Base-by-base conservation (phyloP, 768 basidiomycete species). In the Nidula microcarpa region DNA sequence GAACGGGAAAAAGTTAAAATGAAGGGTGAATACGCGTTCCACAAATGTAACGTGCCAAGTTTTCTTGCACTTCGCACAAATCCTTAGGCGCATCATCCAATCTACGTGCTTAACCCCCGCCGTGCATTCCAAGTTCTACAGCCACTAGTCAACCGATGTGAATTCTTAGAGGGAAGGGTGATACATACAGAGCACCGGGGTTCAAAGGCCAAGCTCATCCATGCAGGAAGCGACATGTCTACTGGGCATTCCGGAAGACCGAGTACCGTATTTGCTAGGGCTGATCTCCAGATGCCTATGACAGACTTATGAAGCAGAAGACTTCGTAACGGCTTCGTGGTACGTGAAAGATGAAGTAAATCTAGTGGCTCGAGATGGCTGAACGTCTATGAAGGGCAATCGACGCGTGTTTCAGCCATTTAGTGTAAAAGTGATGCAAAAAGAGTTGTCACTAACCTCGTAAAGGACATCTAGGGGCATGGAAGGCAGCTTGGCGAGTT, bases 51-150 rank as follows among this genome's bases (percentile, higher is more conserved):
- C 61, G 34, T 35, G 61, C 61, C 37, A 41, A n/a, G 30, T 47
- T 47, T 66, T 68, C 6, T 55, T 47, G 44, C 68, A 70, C 47
- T 51, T 51, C 33, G 54, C 55, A 51, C 67, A 68, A 2, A 62
- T 60, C 11, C 68, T 64, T 6, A 61, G 55, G 16, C 65, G 58
- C 33, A 69, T 47, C 7, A 58, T 23, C 33, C 67, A 69, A 50
- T 69, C 63, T 33, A 66, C 60, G 35, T 57, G 59, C 39, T 56
- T 52, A 9, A 56, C 60, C 37, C 59, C 61, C 33, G 23, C 33
- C 6, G 55, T 43, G 9, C 57, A 41, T 49, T 65, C 23, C 23
- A 23, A 68, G 32, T 61, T 66, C 62, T 67, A 54, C 4, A 41
- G 2, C 37, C 10, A 16, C 16, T 11, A 11, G 10, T 41, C 10